These are phyloP conservation scores for Leptomonas seymouri DNA, from an alignment of 208 protist genomes.

Conservation along the genomic window DNA sequence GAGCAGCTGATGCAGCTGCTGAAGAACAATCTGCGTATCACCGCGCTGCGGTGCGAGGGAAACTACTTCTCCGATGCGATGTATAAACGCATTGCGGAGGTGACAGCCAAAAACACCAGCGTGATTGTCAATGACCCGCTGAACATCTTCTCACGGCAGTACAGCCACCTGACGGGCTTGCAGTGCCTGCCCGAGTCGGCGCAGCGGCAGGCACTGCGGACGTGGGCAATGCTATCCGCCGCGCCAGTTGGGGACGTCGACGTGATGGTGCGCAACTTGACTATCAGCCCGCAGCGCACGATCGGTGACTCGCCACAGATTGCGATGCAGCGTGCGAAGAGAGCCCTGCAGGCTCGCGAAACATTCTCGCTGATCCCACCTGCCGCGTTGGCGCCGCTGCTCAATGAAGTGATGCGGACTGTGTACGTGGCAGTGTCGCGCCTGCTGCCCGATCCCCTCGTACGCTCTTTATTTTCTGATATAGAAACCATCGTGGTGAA, in stretches of 20 bases:
- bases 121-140: conserved; percentile 60
- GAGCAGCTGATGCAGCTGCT: conserved; percentile 75
- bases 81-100: conserved; percentile 44
- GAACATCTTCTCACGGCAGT: conserved; percentile 60
- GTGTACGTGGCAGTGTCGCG: conserved; percentile 59
- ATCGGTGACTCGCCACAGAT: conserved; percentile 33
- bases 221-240: conserved; percentile 81
- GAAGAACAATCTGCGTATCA: conserved; percentile 64
- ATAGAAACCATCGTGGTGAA: conserved; percentile 25
- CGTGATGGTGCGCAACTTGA: conserved; percentile 70
- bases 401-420: conserved; percentile 85
- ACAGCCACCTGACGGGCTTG: conserved; percentile 56
- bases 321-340: conserved; percentile 39
- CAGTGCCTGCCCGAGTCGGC: conserved; percentile 49
- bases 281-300: conserved; percentile 51
- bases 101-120: conserved; percentile 35
- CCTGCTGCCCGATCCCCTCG: conserved; percentile 61
- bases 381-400: conserved; percentile 66
- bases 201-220: conserved; percentile 57
- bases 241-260: conserved; percentile 61
- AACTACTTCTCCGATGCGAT: conserved; percentile 60
- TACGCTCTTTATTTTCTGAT: conserved; percentile 78
- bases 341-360: conserved; percentile 31
- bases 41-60: conserved; percentile 40
- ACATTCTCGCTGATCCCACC: conserved; percentile 57